These are phyloP conservation scores for Colletotrichum ledebouriae DNA, from an alignment of 2,329 filamentous ascomycete genomes.

Conservation along the genomic window DNA sequence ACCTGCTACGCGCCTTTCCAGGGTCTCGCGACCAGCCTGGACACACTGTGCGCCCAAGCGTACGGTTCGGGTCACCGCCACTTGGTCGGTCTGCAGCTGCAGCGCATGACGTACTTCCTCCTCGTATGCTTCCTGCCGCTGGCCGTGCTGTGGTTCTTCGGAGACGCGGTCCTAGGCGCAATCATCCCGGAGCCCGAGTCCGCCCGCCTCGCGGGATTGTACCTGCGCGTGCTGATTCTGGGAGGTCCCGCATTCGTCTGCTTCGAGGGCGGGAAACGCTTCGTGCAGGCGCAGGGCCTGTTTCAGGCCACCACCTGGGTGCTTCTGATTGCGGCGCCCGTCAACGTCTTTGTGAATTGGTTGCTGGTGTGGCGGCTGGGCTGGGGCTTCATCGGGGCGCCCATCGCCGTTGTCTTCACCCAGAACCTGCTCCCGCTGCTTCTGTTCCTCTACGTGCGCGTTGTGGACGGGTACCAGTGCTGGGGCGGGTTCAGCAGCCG, in stretches of 20 bases:
- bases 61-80: constrained; percentile 93
- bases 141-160: constrained; percentile 77
- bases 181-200: constrained; percentile 67
- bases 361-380: constrained; percentile 79
- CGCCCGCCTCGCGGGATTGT: constrained; percentile 77
- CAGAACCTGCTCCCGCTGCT: constrained; percentile 82
- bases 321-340: constrained; percentile 79
- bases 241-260: constrained; percentile 82
- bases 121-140: constrained; percentile 80
- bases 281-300: constrained; percentile 85
- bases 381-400: constrained; percentile 83
- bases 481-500: constrained; percentile 84
- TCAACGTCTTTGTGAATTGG: constrained; percentile 85
- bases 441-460: constrained; percentile 83
- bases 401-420: constrained; percentile 83
- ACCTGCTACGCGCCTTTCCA: constrained; percentile 83
- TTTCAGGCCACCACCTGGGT: constrained; percentile 85
- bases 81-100: constrained; percentile 83
- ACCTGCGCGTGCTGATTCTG: constrained; percentile 78
- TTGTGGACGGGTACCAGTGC: constrained; percentile 80
- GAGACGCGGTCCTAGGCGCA: constrained; percentile 71
- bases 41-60: constrained; percentile 93
- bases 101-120: constrained; percentile 85
- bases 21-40: constrained; percentile 88
- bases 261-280: constrained; percentile 85